phyloP scores from a whole-genome alignment of 2,329 filamentous ascomycete species.

The Aspergillus sp. region DNA sequence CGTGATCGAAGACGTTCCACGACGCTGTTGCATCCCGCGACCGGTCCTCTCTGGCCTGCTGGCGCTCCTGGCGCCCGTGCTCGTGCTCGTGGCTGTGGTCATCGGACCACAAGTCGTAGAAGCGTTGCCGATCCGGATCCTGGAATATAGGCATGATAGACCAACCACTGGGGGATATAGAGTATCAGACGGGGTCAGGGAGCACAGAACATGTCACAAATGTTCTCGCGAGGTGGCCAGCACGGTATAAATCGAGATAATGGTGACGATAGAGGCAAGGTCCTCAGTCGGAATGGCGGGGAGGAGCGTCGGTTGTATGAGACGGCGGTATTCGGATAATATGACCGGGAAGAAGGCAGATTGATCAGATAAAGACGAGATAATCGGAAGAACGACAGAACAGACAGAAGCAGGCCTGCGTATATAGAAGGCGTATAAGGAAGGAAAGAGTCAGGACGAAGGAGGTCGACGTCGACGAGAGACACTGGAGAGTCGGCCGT shows the following conservation, averaged over 20 bases:
- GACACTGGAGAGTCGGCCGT: too few relatives aligned
- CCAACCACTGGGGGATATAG: constrained; percentile 10
- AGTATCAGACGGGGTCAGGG: constrained; percentile 4
- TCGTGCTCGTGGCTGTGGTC: constrained; percentile 9
- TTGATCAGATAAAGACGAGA: background rate
- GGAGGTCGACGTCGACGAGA: too few relatives aligned
- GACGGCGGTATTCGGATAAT: background rate
- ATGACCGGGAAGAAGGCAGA: background rate
- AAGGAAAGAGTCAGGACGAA: background rate
- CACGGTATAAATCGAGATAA: background rate
- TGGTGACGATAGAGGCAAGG: background rate
- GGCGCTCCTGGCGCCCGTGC: constrained; percentile 1
- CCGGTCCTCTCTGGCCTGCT: constrained; percentile 5
- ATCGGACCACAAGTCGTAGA: constrained; percentile 19
- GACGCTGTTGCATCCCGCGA: constrained; percentile 4
- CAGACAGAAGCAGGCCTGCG: background rate
- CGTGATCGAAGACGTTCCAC: constrained; percentile 9
- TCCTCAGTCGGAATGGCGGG: background rate
- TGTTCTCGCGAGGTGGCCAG: constrained; percentile 9
- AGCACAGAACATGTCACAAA: constrained; percentile 19
- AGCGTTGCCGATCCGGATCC: constrained; percentile 25
- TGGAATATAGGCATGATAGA: constrained; percentile 29
- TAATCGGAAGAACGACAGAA: too few relatives aligned
- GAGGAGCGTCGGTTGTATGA: background rate
- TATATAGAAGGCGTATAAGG: background rate